These are phyloP conservation scores for Penicillium sp. DNA, from an alignment of 2,329 filamentous ascomycete species.

Conservation along the genomic window DNA sequence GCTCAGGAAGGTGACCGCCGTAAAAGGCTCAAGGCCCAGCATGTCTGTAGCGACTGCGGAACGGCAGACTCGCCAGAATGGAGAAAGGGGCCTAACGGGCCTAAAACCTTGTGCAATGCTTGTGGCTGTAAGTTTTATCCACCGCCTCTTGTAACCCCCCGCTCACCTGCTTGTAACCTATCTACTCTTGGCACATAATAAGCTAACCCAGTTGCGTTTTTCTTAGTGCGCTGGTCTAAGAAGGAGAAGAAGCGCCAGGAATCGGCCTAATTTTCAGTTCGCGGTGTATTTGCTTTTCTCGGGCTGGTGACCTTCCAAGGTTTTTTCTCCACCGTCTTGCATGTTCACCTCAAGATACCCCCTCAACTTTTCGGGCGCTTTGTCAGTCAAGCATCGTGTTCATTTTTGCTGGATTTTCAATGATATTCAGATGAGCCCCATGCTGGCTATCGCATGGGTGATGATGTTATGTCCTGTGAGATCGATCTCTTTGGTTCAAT, in stretches of 20 bases:
- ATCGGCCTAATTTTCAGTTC: constrained; percentile 14
- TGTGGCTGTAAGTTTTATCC: constrained; percentile 67
- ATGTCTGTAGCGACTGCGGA: constrained; percentile 94
- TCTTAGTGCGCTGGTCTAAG: constrained; percentile 58
- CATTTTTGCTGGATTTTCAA: background rate
- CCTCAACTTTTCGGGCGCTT: background rate
- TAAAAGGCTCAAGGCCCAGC: constrained; percentile 89
- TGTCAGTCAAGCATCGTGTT: background rate
- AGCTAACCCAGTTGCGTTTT: background rate
- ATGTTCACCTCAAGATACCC: constrained; percentile 17
- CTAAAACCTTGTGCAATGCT: constrained; percentile 93
- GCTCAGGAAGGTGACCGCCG: constrained; percentile 68
- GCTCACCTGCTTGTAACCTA: background rate
- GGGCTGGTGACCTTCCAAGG: background rate
- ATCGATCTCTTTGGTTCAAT: background rate
- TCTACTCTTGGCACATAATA: background rate
- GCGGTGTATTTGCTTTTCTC: constrained; percentile 6
- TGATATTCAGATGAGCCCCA: background rate
- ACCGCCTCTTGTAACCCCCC: background rate
- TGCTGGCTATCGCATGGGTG: constrained; percentile 1
- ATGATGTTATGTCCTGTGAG: constrained; percentile 4
- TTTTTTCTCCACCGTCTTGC: constrained; percentile 8
- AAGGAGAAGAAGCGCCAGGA: constrained; percentile 72
- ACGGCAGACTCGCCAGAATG: constrained; percentile 93
- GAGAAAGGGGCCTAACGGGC: constrained; percentile 88